Conservation (phyloP, 1,139 yeast genomes). For the Lizanozyma gosingica region DNA sequence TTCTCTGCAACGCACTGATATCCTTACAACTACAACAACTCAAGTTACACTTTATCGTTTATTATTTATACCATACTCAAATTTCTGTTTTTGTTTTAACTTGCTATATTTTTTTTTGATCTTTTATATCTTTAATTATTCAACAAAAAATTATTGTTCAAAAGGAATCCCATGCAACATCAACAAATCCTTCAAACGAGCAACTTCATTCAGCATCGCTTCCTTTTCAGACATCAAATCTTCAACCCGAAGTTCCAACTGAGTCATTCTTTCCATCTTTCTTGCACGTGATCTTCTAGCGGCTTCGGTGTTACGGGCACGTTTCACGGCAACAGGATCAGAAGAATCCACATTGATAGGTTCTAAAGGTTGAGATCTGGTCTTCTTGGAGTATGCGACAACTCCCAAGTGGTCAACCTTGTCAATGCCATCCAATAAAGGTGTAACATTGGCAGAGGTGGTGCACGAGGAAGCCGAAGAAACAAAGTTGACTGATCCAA, state of each 20-base stretch:
- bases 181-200: slow-evolving; percentile 44
- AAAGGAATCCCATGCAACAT: slow-evolving; percentile 4
- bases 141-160: background rate
- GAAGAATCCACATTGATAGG: slow-evolving; percentile 43
- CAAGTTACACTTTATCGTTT: no score
- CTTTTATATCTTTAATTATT: no score
- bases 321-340: slow-evolving; percentile 67
- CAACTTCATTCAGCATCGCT: slow-evolving; percentile 49
- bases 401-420: slow-evolving; percentile 56
- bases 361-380: slow-evolving; percentile 54
- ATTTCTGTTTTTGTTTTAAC: no score
- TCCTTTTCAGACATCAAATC: slow-evolving; percentile 47
- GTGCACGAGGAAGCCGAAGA: slow-evolving; percentile 16
- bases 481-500: slow-evolving; percentile 12
- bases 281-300: slow-evolving; percentile 94
- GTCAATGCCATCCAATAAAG: slow-evolving; percentile 3
- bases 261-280: slow-evolving; percentile 80
- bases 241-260: slow-evolving; percentile 72
- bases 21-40: no score
- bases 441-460: slow-evolving; percentile 6
- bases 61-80: no score
- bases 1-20: no score
- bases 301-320: slow-evolving; percentile 95
- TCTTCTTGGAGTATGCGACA: slow-evolving; percentile 54
- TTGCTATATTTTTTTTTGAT: no score